These are phyloP conservation scores for Apiospora pterosperma DNA, from an alignment of 2,329 filamentous ascomycete species.

Conservation along the genomic window DNA sequence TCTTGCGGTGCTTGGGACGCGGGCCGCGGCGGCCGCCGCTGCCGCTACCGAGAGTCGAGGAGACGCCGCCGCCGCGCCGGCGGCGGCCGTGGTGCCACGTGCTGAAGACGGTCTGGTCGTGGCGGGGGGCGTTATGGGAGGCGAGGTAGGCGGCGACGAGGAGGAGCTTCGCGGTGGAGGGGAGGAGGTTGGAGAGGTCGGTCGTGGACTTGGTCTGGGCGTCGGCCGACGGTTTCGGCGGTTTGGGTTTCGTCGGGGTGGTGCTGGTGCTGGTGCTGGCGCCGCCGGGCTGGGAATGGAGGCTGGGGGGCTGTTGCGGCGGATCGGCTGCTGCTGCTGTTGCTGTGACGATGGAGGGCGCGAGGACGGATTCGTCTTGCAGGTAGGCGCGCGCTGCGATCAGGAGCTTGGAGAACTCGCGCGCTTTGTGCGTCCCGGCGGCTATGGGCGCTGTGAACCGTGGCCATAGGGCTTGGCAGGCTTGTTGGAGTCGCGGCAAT, in stretches of 20 bases:
- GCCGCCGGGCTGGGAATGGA: not conserved
- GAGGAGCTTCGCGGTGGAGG: conserved; percentile 69
- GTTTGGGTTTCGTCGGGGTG: conserved; percentile 9
- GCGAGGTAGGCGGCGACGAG: conserved; percentile 77
- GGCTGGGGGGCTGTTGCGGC: not conserved
- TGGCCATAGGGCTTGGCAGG: conserved; percentile 77
- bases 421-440: conserved; percentile 67
- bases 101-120: conserved; percentile 73
- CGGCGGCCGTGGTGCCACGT: conserved; percentile 58
- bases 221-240: conserved; percentile 7
- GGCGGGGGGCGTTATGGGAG: conserved; percentile 73
- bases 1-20: conserved; percentile 61
- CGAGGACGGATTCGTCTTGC: conserved; percentile 67
- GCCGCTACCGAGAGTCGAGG: not conserved
- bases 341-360: conserved; percentile 38
- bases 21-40: conserved; percentile 22
- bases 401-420: conserved; percentile 82
- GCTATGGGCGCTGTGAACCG: conserved; percentile 77
- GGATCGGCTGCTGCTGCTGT: not conserved
- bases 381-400: conserved; percentile 67
- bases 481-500: conserved; percentile 66
- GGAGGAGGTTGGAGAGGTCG: conserved; percentile 57
- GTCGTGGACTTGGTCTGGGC: conserved; percentile 18
- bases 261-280: not conserved
- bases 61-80: conserved; percentile 44